Conservation (phyloP, 495 filamentous ascomycete genomes). For the Sordaria brevicollis region DNA sequence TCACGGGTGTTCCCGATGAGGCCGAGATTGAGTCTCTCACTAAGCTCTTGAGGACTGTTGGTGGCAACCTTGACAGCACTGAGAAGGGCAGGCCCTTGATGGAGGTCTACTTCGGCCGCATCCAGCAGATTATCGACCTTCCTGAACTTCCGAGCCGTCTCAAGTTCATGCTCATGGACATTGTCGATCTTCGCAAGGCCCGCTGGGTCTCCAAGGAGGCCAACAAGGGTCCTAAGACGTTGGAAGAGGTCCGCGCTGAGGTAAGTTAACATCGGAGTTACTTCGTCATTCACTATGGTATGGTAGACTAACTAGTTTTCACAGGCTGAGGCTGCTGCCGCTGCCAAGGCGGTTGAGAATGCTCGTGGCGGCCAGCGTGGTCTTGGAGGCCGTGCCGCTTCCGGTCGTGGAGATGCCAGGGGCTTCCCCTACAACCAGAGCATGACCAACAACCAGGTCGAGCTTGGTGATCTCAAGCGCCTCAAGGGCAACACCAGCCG, state of each 20-base stretch:
- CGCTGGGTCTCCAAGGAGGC: constrained; percentile 79
- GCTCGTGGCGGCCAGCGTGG: constrained; percentile 50
- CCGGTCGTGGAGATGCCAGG: constrained; percentile 79
- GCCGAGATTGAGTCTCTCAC: constrained; percentile 90
- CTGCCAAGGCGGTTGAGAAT: constrained; percentile 53
- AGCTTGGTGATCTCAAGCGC: constrained; percentile 78
- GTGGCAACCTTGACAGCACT: constrained; percentile 67
- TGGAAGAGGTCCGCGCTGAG: constrained; percentile 81
- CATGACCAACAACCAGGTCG: constrained; percentile 57
- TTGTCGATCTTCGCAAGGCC: constrained; percentile 66
- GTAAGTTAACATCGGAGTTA: constrained; percentile 32
- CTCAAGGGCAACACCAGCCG: constrained; percentile 50
- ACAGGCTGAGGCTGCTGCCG: constrained; percentile 57
- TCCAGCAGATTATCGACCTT: constrained; percentile 66
- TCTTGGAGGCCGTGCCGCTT: constrained; percentile 50
- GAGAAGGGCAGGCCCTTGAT: constrained; percentile 77
- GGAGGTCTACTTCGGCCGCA: constrained; percentile 88
- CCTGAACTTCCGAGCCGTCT: constrained; percentile 75
- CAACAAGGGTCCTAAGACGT: constrained; percentile 91
- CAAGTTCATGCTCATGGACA: constrained; percentile 93
- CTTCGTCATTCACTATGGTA: not conserved
- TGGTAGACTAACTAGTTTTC: constrained; percentile 10
- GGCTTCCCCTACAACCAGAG: constrained; percentile 65
- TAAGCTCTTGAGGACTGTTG: constrained; percentile 86
- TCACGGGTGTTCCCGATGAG: constrained; percentile 86